Evolutionary conservation across 768 basidiomycete species (phyloP), one percentile per base, ranked within the genome.

Genomic region (Leccinum disarticulatum): DNA sequence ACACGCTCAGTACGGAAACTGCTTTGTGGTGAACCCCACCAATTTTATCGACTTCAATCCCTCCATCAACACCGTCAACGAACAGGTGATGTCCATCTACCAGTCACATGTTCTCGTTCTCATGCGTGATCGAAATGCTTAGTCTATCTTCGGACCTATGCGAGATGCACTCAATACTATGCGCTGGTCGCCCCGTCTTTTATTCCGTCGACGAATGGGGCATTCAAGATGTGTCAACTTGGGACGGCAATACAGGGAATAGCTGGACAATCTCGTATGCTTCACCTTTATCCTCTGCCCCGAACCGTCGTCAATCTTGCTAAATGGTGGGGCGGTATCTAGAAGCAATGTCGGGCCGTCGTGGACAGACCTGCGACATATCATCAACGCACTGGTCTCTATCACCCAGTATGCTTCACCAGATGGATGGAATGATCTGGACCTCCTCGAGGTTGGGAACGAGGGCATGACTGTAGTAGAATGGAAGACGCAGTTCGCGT

Each of bases 401-500:
- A 76, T 83, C 30, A 78, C 81, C 22, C 72, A 75, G 55, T 25
- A 25, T 25, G 81, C 81, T 61, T 74, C 75, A 36, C 79, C 75
- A 1, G 81, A 79, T n/a, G 74, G 71, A 35, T 80, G 75, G 76
- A 80, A 81, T 60, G 83, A 85, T 65, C 71, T 84, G 25, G 83
- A 84, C 64, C 69, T 83, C 74, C 73, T 85, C 38, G 81, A 82
- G 64, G 81, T 83, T n/a, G 81, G 82, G 6, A 82, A 83, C 58
- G 48, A 65, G 6, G 79, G 79, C 3, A 57, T 83, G 33, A 79
- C 80, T 1, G 58, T 17, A 33, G 31, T 27, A 2, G 63, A 61
- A 33, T 61, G 57, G 60, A 22, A 14, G 15, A 61, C 41, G 60
- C 51, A 25, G 25, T 25, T 25, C 25, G 25, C 25, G 25, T 25